Evolutionary conservation across 306 rosid genomes (phyloP).

Genomic region (Lotus japonicus): DNA sequence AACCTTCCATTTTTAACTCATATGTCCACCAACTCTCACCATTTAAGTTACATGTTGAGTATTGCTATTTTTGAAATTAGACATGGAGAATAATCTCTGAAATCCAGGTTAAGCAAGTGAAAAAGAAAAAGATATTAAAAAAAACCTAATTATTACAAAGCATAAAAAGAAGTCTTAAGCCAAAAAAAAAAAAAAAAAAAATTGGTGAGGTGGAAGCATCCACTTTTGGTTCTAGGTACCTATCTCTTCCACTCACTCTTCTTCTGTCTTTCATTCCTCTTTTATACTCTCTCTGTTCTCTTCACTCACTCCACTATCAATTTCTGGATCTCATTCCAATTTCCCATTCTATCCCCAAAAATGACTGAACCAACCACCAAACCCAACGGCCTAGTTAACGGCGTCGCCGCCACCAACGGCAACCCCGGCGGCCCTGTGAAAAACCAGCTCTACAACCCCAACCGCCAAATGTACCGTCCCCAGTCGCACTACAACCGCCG

Average conservation of each 20-base stretch:
- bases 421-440: conserved; percentile 31
- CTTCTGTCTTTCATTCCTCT: conserved; percentile 11
- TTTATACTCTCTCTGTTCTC: not conserved
- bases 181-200: not conserved
- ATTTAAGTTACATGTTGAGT: too few relatives aligned
- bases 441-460: conserved; percentile 41
- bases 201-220: conserved; percentile 55
- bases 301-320: not conserved
- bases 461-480: conserved; percentile 67
- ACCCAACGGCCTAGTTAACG: conserved; percentile 31
- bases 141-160: not conserved
- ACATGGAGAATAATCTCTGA: not conserved
- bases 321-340: not conserved
- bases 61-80: too few relatives aligned
- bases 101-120: not conserved
- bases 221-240: conserved; percentile 29
- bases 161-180: too few relatives aligned
- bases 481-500: conserved; percentile 59
- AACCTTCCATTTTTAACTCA: too few relatives aligned
- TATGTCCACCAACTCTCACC: too few relatives aligned
- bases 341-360: not conserved
- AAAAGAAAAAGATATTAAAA: conserved; percentile 5
- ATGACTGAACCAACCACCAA: conserved; percentile 70
- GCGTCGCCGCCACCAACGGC: conserved; percentile 26
- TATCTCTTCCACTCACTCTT: conserved; percentile 16